phyloP scores from a whole-genome alignment of 2,329 filamentous ascomycete species.

The Colletotrichum eleusines region DNA sequence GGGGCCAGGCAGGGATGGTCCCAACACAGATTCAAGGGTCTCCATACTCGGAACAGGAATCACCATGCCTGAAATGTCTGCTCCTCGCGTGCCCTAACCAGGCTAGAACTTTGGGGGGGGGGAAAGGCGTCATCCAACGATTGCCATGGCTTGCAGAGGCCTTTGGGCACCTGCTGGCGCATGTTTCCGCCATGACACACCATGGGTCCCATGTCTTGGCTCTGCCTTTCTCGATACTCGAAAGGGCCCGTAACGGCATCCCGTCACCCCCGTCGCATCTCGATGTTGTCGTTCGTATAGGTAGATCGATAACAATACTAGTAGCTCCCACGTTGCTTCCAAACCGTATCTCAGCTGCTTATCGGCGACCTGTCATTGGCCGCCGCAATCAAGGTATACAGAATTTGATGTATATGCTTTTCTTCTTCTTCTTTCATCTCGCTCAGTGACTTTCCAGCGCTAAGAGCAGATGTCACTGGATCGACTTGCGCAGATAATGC shows the following conservation, averaged over 20 bases:
- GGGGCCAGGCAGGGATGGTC: slow-evolving; percentile 22
- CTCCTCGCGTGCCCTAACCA: too few species aligned
- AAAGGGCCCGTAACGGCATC: slow-evolving; percentile 3
- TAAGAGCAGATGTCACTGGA: background rate
- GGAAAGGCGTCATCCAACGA: slow-evolving; percentile 36
- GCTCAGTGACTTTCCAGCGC: background rate
- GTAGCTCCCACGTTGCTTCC: slow-evolving; percentile 2
- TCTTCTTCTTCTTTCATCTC: too few species aligned
- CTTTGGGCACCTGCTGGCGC: slow-evolving; percentile 31
- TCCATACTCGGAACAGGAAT: slow-evolving; percentile 34
- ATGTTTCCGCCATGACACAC: slow-evolving; percentile 34
- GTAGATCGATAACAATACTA: slow-evolving; percentile 10
- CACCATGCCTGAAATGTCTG: slow-evolving; percentile 34
- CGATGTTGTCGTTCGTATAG: slow-evolving; percentile 15
- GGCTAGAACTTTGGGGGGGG: too few species aligned
- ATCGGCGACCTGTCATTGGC: slow-evolving; percentile 32
- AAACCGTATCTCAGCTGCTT: slow-evolving; percentile 14
- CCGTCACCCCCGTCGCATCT: slow-evolving; percentile 15
- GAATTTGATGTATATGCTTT: background rate
- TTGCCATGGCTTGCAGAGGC: slow-evolving; percentile 25
- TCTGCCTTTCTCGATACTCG: slow-evolving; percentile 9
- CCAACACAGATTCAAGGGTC: slow-evolving; percentile 9
- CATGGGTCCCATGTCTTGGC: slow-evolving; percentile 9
- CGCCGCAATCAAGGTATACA: slow-evolving; percentile 5
- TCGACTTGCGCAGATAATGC: slow-evolving; percentile 2